Conservation (phyloP, 208 protist species). For the Trypanosoma mega region DNA sequence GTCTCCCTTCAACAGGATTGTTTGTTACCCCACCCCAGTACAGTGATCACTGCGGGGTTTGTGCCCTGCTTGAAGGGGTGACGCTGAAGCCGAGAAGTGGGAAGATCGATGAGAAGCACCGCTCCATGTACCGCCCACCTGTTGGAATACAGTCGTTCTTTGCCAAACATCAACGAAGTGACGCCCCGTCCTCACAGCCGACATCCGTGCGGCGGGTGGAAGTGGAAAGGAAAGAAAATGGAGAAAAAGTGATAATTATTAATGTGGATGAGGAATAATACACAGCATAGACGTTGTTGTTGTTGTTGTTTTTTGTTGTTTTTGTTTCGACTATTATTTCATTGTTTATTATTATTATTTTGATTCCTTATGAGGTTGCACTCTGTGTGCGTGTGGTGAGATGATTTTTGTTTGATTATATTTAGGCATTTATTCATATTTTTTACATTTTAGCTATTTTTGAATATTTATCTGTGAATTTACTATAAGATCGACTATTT, state of each 20-base stretch:
- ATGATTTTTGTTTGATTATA: conserved; percentile 6
- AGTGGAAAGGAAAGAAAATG: neutral
- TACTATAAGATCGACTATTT: too few relatives aligned
- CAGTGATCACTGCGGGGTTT: conserved; percentile 89
- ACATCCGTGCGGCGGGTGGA: neutral
- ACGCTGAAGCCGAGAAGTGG: conserved; percentile 31
- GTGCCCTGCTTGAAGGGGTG: conserved; percentile 40
- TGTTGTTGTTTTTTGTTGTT: neutral
- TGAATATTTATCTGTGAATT: conserved; percentile 1
- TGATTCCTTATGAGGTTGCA: too few relatives aligned
- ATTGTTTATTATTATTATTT: too few relatives aligned
- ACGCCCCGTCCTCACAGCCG: neutral
- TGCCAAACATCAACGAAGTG: conserved; percentile 21
- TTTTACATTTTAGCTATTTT: conserved; percentile 1
- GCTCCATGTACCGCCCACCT: conserved; percentile 67
- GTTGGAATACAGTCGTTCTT: conserved; percentile 55
- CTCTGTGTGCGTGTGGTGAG: neutral
- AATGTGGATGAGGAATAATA: conserved; percentile 2
- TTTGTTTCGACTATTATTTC: neutral
- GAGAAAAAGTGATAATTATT: neutral
- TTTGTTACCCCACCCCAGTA: conserved; percentile 88
- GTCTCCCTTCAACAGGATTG: conserved; percentile 73
- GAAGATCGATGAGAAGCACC: conserved; percentile 44
- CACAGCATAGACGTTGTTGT: neutral
- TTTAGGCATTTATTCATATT: neutral